Evolutionary conservation across 2,329 filamentous ascomycete genomes (phyloP), one percentile per base, ranked within the genome.

Genomic region (Dothiorella sarmentorum): DNA sequence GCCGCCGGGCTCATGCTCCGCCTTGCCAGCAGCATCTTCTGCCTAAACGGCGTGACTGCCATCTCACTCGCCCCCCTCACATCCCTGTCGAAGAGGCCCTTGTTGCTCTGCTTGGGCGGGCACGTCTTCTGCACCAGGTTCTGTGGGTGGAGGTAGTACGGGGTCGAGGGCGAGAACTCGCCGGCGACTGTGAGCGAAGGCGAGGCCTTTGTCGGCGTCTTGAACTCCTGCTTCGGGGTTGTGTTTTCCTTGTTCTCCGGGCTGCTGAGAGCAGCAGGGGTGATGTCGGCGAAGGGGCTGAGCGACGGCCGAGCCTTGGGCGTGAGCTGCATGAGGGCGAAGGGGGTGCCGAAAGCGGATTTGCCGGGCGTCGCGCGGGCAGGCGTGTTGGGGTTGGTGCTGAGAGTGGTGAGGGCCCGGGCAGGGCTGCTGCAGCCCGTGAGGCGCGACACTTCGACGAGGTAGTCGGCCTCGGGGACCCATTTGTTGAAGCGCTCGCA

Each of bases 71-170:
- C 33, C 49, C 10, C 4, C 22, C 20, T 22, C 26, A 3, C 29
- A 17, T 18, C 37, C 43, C 49, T 15, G 3, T 56, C 47, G 35
- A 65, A 64, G 22, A 64, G 13, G 11, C 56, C 45, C 35, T 45
- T 55, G 11, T 52, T 38, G 20, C 15, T 29, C 64, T 80, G 77
- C 66, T 83, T 83, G 0, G 80, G 79, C 1, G 82, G 82, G 59
- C 79, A 80, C 1, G 81, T 83, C 65, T 80, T 76, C 58, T 82
- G 80, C 3, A 78, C 72, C 15, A 80, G 63, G 33, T 71, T 70
- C 61, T 71, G 69, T 35, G 71, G 74, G 61, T 75, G 74, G 22
- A 75, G 68, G 61, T 76, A 78, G 64, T 75, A 80, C 18, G 76
- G 79, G 7, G 75, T 80, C 11, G 69, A 73, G 2, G 74, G 78